Base-by-base conservation (phyloP, 2,329 filamentous ascomycete genomes). In the Lasiodiplodia gonubiensis region DNA sequence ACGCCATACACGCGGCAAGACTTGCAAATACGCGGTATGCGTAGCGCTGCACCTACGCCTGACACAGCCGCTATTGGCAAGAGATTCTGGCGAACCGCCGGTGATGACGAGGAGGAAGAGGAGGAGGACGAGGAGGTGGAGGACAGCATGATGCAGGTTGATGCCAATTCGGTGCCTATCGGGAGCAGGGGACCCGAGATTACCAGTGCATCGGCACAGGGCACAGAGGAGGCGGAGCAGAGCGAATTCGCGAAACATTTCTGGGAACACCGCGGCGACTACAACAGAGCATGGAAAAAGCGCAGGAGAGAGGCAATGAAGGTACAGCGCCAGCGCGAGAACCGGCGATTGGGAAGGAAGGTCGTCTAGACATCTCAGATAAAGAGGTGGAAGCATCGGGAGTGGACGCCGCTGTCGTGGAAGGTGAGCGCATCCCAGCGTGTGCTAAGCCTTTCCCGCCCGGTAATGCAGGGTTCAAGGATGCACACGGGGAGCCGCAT, bases 1-100 rank as follows among this genome's bases (percentile, higher is more conserved):
- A 97, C 94, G 0, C 94, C 94, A 0, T 97, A 89, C 76, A 92
- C 92, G 0, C 88, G 89, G 70, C 87, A 89, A 71, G 94, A 98
- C 71, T 83, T 94, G 35, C 90, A 92, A 72, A 88, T 84, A 80
- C 87, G 93, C 69, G 87, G 86, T 61, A 76, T 92, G n/a, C 87
- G 95, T 67, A 97, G 93, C 76, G 93, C 93, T 6, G 95, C 95
- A 2, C 95, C 95, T 0, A 99, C 95, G 0, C 95, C 95, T 0
- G 95, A 99, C 75, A 98, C 95, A 0, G 93, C 93, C 1, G 89
- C 93, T 68, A 89, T 92, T 2, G 88, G 84, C 49, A 87, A 88
- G 33, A 85, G 83, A 67, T 89, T 90, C 21, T 79, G 76, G 77
- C 79, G 78, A 1, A 81, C 84, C 12, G 80, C 74, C 11, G 80